Base-by-base conservation (phyloP, 208 protist species). In the Crithidia brevicula region DNA sequence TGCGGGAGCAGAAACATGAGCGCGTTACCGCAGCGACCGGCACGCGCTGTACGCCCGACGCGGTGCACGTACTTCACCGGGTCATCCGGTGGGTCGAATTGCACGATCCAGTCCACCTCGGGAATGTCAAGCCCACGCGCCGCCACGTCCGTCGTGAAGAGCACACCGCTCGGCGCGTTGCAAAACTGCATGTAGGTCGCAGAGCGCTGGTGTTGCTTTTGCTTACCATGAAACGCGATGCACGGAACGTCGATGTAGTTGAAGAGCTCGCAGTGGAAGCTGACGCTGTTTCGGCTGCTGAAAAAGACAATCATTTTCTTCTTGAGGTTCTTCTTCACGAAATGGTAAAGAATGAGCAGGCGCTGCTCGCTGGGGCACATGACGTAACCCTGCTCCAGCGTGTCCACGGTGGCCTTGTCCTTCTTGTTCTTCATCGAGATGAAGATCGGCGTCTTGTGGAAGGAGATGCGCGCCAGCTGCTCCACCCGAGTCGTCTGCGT, bases 31-130 rank as follows among this genome's bases (percentile, higher is more conserved):
- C 80, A 89, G 18, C 86, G 86, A 2, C 91, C 94, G 13, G 97
- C 98, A 71, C 98, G 93, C 7, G 98, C 98, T 2, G 98, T 99
- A 60, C 98, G 92, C 23, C 98, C 98, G 7, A 99, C 99, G 50
- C 99, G 89, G 79, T 99, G 99, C 59, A 99, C 99, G 81, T 99
- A 99, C 83, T 99, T 99, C 61, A 98, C 98, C n/a, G 98, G 97
- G 78, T 99, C 97, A 88, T 99, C 98, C 18, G 98, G 97, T 9
- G 98, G 98, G 74, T 99, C 99, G 79, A 98, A 99, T 92, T 99
- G 99, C 15, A 99, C 97, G 61, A 99, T 99, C 98, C 98, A 99
- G 89, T 99, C 98, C 13, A 99, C 98, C 28, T 85, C 84, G 3
- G 98, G 98, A 77, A 99, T 99, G 82, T 99, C 99, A 0, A 99